Evolutionary conservation across 2,329 filamentous ascomycete genomes (phyloP).

Genomic region (Hypoxylon sp.): DNA sequence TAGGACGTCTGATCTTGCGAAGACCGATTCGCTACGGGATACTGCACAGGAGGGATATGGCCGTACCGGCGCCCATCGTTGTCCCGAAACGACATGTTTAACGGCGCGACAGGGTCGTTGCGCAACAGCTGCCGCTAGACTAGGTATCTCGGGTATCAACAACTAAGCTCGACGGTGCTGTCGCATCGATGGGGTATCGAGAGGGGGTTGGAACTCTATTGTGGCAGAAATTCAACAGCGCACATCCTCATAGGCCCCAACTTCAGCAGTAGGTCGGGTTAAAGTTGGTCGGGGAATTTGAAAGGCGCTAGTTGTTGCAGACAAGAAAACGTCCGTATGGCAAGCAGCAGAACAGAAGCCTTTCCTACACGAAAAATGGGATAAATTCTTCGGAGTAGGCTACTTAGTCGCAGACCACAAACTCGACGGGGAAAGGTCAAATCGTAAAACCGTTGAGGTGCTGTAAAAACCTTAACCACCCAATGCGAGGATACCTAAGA

Average conservation of each 20-base stretch:
- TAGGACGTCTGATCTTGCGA: slow-evolving; percentile 51
- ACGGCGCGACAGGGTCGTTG: slow-evolving; percentile 21
- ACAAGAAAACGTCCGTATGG: slow-evolving; percentile 18
- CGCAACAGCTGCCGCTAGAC: slow-evolving; percentile 16
- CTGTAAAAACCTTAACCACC: slow-evolving; percentile 23
- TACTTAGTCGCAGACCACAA: slow-evolving; percentile 9
- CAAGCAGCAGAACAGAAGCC: slow-evolving; percentile 2
- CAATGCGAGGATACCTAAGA: too few relatives aligned
- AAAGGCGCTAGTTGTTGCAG: slow-evolving; percentile 21
- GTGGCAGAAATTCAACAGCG: slow-evolving; percentile 23
- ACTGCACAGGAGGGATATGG: slow-evolving; percentile 72
- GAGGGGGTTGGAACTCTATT: slow-evolving; percentile 27
- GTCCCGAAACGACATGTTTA: slow-evolving; percentile 69
- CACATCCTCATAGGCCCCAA: slow-evolving; percentile 27
- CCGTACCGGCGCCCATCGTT: slow-evolving; percentile 71
- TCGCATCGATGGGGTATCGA: slow-evolving; percentile 38
- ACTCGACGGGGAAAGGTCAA: slow-evolving; percentile 22
- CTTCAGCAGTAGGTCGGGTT: slow-evolving; percentile 17
- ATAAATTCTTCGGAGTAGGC: neutral
- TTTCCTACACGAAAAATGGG: neutral
- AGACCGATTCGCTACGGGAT: slow-evolving; percentile 59
- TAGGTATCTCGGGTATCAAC: slow-evolving; percentile 24
- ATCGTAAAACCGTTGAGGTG: slow-evolving; percentile 19
- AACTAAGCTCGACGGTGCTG: slow-evolving; percentile 18
- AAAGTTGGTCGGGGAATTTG: slow-evolving; percentile 31